Percentiles rank a stretch among this genome's conserved stretches.
Conservation (phyloP, 768 basidiomycete species). For the Cantharellus cinnabarinus region DNA sequence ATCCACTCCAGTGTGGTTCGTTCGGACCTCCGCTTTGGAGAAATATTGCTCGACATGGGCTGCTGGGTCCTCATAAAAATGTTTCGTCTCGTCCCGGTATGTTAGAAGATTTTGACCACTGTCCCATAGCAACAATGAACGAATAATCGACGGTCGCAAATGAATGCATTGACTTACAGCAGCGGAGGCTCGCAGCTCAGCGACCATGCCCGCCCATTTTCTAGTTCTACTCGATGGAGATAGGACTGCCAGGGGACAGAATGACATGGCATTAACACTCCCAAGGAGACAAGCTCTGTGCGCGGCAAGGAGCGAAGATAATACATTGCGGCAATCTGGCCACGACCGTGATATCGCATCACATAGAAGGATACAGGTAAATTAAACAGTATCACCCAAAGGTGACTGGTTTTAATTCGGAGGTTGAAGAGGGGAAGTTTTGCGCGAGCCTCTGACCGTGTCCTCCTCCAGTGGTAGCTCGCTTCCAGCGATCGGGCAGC, state of each 20-base stretch:
- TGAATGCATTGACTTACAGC: constrained; percentile 28
- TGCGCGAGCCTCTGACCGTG: constrained; percentile 2
- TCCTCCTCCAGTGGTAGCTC: background rate
- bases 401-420: constrained; percentile 19
- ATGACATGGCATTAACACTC: constrained; percentile 90
- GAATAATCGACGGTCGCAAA: constrained; percentile 2
- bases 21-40: constrained; percentile 31
- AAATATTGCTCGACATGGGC: constrained; percentile 48
- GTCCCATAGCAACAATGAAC: constrained; percentile 3
- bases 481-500: constrained; percentile 52
- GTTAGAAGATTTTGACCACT: constrained; percentile 31
- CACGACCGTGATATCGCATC: constrained; percentile 54
- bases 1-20: background rate
- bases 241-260: constrained; percentile 86
- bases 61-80: constrained; percentile 58
- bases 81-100: constrained; percentile 63
- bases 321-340: constrained; percentile 55
- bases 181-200: constrained; percentile 88
- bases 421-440: constrained; percentile 10
- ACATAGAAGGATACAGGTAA: constrained; percentile 49
- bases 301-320: constrained; percentile 38
- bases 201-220: constrained; percentile 42
- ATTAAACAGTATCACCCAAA: constrained; percentile 29
- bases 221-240: constrained; percentile 51
- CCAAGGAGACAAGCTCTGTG: constrained; percentile 33